A percentile compares a stretch with the other conserved stretches of the same genome.
Conservation (phyloP, 371 early-diverging fungal species). For the Thermomucor indicae-seudaticae region DNA sequence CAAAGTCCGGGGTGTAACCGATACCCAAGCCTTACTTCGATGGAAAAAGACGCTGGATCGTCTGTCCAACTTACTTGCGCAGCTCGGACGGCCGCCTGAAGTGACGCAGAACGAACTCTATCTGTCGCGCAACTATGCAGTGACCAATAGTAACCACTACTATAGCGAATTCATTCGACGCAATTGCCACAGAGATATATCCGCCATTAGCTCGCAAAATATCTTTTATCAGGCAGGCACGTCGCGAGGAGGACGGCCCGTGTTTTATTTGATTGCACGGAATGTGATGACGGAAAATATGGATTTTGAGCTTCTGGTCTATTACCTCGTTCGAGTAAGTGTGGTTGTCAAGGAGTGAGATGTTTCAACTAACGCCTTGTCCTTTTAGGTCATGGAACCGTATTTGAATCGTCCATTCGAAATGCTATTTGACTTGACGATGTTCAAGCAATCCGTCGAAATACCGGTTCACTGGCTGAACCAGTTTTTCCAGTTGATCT, state of each 20-base stretch:
- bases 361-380: slow-evolving; percentile 1
- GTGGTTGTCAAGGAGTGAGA: not conserved
- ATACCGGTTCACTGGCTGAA: slow-evolving; percentile 71
- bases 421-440: slow-evolving; percentile 76
- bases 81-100: slow-evolving; percentile 72
- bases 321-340: slow-evolving; percentile 66
- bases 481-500: slow-evolving; percentile 72
- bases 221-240: slow-evolving; percentile 76
- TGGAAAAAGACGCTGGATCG: slow-evolving; percentile 64
- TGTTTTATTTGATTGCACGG: slow-evolving; percentile 80
- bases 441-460: slow-evolving; percentile 73
- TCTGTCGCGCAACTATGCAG: slow-evolving; percentile 33
- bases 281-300: slow-evolving; percentile 63
- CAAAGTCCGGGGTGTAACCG: slow-evolving; percentile 7
- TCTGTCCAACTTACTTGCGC: slow-evolving; percentile 76
- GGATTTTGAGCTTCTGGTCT: slow-evolving; percentile 80
- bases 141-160: slow-evolving; percentile 46
- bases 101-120: slow-evolving; percentile 30
- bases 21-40: slow-evolving; percentile 24
- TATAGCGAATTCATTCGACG: slow-evolving; percentile 78
- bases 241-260: slow-evolving; percentile 73
- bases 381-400: slow-evolving; percentile 52
- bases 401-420: slow-evolving; percentile 66
- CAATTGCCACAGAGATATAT: slow-evolving; percentile 59
- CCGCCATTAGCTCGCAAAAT: slow-evolving; percentile 56